phyloP scores from a whole-genome alignment of 2,329 filamentous ascomycete species.

The Hypoxylon sp. region DNA sequence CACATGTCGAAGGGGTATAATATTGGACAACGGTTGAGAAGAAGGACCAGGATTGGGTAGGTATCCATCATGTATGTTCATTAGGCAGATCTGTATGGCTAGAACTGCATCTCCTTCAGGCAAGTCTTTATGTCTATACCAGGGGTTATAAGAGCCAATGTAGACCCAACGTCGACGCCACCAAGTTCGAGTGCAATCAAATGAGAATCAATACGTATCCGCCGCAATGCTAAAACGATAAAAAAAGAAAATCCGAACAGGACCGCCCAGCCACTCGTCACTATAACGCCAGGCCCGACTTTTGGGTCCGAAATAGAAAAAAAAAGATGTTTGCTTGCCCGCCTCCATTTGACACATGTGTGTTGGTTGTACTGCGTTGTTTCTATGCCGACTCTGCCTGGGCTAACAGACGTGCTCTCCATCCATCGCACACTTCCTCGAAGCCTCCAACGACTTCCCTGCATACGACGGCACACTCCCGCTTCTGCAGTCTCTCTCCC shows the following conservation, averaged over 20 bases:
- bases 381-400: slow-evolving; percentile 60
- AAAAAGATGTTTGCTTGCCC: background rate
- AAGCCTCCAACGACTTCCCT: slow-evolving; percentile 91
- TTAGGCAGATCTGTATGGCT: slow-evolving; percentile 2
- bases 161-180: slow-evolving; percentile 29
- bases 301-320: background rate
- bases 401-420: slow-evolving; percentile 78
- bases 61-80: slow-evolving; percentile 16
- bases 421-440: slow-evolving; percentile 86
- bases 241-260: slow-evolving; percentile 18
- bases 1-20: too few species aligned
- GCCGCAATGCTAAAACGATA: slow-evolving; percentile 32
- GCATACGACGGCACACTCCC: slow-evolving; percentile 86
- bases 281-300: slow-evolving; percentile 3
- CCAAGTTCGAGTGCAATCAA: slow-evolving; percentile 20
- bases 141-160: slow-evolving; percentile 15
- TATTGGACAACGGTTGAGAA: too few species aligned
- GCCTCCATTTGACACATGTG: slow-evolving; percentile 1
- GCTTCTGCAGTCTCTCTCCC: slow-evolving; percentile 76
- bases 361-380: background rate
- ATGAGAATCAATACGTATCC: slow-evolving; percentile 29
- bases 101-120: slow-evolving; percentile 3
- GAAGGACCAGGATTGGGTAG: too few species aligned
- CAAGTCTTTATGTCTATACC: slow-evolving; percentile 32
- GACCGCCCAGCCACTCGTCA: slow-evolving; percentile 7